phyloP scores from a whole-genome alignment of 2,329 filamentous ascomycete species.

The Clarireedia sp. region DNA sequence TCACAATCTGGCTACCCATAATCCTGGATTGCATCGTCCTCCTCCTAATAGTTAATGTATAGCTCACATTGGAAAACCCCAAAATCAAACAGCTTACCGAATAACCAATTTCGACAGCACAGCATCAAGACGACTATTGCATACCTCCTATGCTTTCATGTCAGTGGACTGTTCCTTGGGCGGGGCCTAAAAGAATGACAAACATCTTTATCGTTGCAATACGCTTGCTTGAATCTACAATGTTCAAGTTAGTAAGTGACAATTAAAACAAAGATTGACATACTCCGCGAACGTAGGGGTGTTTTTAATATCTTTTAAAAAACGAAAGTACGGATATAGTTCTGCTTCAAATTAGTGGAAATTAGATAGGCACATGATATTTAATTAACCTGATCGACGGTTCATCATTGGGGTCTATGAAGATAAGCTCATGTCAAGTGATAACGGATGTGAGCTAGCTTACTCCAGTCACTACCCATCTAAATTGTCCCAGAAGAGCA shows the following conservation, averaged over 20 bases:
- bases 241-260: background rate
- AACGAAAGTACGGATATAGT: conserved; percentile 1
- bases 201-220: background rate
- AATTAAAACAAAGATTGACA: background rate
- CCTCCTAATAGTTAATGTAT: background rate
- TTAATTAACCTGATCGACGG: background rate
- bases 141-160: background rate
- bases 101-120: background rate
- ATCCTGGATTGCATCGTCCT: background rate
- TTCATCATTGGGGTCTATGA: conserved; percentile 5
- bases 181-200: background rate
- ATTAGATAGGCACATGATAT: background rate
- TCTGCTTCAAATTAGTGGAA: background rate
- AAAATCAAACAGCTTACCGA: background rate
- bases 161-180: background rate
- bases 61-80: background rate
- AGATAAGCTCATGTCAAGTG: background rate
- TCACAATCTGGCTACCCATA: background rate
- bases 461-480: conserved; percentile 1
- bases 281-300: background rate
- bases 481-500: background rate
- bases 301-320: background rate
- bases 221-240: background rate
- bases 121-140: background rate
- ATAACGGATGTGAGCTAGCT: background rate